Evolutionary conservation across 257 asterid genomes (phyloP), one percentile per base, ranked within the genome.

Genomic region (Lithospermum erythrorhizon): DNA sequence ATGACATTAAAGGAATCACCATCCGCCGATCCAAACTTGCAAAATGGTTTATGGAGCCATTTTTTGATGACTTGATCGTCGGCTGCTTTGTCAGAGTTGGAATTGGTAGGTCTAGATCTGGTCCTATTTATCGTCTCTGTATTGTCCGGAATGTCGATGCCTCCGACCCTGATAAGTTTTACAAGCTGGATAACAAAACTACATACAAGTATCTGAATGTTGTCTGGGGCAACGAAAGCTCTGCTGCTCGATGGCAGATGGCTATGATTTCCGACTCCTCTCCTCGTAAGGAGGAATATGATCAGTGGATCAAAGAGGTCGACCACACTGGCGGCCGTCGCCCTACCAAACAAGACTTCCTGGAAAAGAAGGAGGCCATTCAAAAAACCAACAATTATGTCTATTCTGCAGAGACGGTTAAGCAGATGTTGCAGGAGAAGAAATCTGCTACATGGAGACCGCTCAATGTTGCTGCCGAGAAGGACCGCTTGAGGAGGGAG

Each of bases 221-320:
- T 63, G 85, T 86, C 64, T 91, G 98, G 98, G 98, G 97, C 62
- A 88, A 81, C 29, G 98, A 91, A 72, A 84, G 70, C 78, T 83
- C 95, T 53, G 93, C 98, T 14, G 96, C 95, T 41, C 84, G 98
- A 81, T 91, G 96, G 97, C 96, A 91, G 77, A 91, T 91, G 95
- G 93, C 95, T 20, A 91, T 88, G 98, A 58, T 86, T 65, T 91
- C 98, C 1, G 96, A 91, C 74, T 84, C 95, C 23, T 72, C 87
- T 53, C 97, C 97, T 17, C 20, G 70, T 27, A 82, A 75, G 71
- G 93, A 82, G 53, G 98, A 91, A 74, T 91, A 73, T 65, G 97
- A 91, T 63, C 98, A 84, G 73, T 91, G 98, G 98, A 83, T 86
- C 60, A 81, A 82, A 73, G 97, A 91, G 73, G 95, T 91, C 2